These are phyloP conservation scores for Globisporangium radiosum DNA, from an alignment of 352 stramenopile genomes.

Conservation along the genomic window DNA sequence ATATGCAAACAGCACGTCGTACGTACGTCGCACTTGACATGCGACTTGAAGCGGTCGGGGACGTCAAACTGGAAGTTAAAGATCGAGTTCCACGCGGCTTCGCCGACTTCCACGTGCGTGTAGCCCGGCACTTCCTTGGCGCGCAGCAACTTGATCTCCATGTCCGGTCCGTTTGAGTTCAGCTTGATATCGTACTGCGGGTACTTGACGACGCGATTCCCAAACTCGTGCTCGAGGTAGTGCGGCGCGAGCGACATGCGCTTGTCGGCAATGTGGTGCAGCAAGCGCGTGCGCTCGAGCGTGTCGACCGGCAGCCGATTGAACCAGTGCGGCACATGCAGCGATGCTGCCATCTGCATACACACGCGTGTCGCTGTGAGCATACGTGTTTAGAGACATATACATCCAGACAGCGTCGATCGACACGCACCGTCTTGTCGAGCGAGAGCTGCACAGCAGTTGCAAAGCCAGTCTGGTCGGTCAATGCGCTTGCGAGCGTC, in stretches of 20 bases:
- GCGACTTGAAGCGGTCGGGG: slow-evolving; percentile 46
- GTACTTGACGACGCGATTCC: slow-evolving; percentile 30
- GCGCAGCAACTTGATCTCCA: slow-evolving; percentile 74
- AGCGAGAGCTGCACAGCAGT: slow-evolving; percentile 14
- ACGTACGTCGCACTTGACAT: slow-evolving; percentile 54
- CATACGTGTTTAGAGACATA: neutral
- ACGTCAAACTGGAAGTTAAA: slow-evolving; percentile 77
- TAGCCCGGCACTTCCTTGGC: slow-evolving; percentile 49
- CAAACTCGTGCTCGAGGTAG: slow-evolving; percentile 51
- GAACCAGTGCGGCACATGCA: slow-evolving; percentile 59
- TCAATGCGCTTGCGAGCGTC: slow-evolving; percentile 21
- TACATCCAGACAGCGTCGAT: neutral
- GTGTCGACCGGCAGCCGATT: slow-evolving; percentile 56
- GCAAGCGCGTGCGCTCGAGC: slow-evolving; percentile 39
- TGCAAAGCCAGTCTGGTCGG: slow-evolving; percentile 18
- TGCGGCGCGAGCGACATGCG: slow-evolving; percentile 43
- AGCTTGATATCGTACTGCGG: slow-evolving; percentile 75
- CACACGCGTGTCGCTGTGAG: neutral
- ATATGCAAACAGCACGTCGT: neutral
- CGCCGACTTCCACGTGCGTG: slow-evolving; percentile 51
- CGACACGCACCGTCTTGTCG: slow-evolving; percentile 15
- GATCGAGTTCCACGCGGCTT: slow-evolving; percentile 71
- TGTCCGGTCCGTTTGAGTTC: slow-evolving; percentile 70
- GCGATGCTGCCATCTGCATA: slow-evolving; percentile 19
- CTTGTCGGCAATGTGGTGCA: slow-evolving; percentile 49